Conservation (phyloP, 495 filamentous ascomycete genomes). For the Pyrenopolyporus hunteri region DNA sequence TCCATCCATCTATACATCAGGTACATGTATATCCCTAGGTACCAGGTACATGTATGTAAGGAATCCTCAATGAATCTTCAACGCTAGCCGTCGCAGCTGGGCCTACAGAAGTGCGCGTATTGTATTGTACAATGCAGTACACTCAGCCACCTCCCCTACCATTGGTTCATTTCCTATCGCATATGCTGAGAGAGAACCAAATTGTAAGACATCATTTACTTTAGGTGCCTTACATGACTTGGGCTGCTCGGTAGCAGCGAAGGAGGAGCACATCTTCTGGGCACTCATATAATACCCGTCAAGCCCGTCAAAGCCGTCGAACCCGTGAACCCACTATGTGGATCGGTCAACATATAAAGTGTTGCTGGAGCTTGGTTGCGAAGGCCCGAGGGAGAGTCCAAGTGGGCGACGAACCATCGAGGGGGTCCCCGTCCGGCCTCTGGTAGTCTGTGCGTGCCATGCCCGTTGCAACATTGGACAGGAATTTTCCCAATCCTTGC, state of each 20-base stretch:
- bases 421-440: constrained; percentile 10
- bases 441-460: constrained; percentile 15
- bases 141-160: constrained; percentile 6
- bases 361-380: constrained; percentile 20
- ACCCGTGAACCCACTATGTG: constrained; percentile 9
- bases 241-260: too few species aligned
- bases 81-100: constrained; percentile 7
- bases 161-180: neutral
- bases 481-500: constrained; percentile 33
- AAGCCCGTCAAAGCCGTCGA: too few species aligned
- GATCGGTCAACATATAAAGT: constrained; percentile 13
- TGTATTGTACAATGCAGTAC: too few species aligned
- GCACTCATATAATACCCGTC: too few species aligned
- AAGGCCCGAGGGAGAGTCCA: constrained; percentile 25
- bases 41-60: neutral
- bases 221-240: too few species aligned
- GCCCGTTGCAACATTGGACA: constrained; percentile 14
- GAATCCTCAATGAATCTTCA: constrained; percentile 19
- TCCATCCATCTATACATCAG: neutral
- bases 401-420: constrained; percentile 24
- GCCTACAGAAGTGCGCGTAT: constrained; percentile 7
- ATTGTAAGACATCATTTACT: too few species aligned
- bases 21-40: neutral
- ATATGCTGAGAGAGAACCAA: too few species aligned
- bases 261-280: too few species aligned